Conservation (phyloP, 2,329 filamentous ascomycete genomes). For the Phaeosphaeria sp. region DNA sequence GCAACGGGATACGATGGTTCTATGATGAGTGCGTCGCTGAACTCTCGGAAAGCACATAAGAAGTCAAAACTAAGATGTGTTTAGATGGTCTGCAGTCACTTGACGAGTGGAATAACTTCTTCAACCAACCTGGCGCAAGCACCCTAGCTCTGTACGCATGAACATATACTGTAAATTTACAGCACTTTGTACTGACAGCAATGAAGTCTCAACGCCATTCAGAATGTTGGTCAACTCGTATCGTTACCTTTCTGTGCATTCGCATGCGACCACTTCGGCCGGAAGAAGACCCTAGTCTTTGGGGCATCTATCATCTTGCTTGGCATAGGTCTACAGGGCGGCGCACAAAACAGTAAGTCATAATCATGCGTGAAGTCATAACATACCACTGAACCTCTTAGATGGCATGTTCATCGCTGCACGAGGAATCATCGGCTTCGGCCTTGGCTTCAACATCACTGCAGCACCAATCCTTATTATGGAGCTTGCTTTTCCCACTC, state of each 20-base stretch:
- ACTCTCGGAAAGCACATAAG: too few species aligned
- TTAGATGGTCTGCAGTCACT: slow-evolving; percentile 9
- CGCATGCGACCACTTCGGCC: slow-evolving; percentile 49
- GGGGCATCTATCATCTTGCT: slow-evolving; percentile 51
- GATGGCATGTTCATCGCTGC: not conserved
- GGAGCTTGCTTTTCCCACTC: slow-evolving; percentile 72
- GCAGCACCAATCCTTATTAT: slow-evolving; percentile 67
- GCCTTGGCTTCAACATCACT: slow-evolving; percentile 67
- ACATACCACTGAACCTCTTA: not conserved
- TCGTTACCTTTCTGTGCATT: slow-evolving; percentile 29
- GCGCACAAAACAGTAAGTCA: slow-evolving; percentile 8
- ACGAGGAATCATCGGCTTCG: slow-evolving; percentile 63
- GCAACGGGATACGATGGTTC: slow-evolving; percentile 17
- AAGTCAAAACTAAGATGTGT: not conserved
- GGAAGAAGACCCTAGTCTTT: slow-evolving; percentile 41
- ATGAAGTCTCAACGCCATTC: slow-evolving; percentile 25
- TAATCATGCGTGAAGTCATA: not conserved
- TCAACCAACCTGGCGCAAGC: slow-evolving; percentile 4
- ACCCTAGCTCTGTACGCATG: slow-evolving; percentile 5
- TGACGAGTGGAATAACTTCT: slow-evolving; percentile 10
- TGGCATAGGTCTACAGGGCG: slow-evolving; percentile 35
- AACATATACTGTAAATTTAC: too few species aligned
- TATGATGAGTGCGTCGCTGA: slow-evolving; percentile 14
- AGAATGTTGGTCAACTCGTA: slow-evolving; percentile 34
- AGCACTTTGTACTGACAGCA: not conserved